These are phyloP conservation scores for Cryptosporidium sp. DNA, from an alignment of 169 alveolate species.

Conservation along the genomic window DNA sequence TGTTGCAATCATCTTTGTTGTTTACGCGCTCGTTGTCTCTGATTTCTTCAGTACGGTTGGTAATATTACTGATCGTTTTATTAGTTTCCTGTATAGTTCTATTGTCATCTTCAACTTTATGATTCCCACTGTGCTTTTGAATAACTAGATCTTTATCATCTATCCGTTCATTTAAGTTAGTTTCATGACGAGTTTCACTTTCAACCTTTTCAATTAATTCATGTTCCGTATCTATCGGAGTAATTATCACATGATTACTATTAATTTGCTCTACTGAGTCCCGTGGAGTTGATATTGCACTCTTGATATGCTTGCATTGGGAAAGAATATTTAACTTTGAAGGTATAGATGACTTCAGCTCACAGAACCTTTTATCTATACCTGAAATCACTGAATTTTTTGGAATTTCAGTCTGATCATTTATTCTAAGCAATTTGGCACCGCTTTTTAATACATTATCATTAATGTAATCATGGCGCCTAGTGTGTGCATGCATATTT, in stretches of 20 bases:
- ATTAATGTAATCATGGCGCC: slow-evolving; percentile 24
- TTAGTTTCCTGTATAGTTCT: not conserved
- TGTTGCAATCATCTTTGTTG: not conserved
- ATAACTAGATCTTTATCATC: not conserved
- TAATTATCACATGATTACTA: not conserved
- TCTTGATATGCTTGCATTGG: slow-evolving; percentile 15
- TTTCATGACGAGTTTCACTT: not conserved
- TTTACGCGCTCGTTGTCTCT: not conserved
- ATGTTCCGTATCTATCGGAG: slow-evolving; percentile 40
- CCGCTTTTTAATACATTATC: not conserved
- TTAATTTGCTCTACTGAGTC: not conserved
- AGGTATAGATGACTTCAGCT: not conserved
- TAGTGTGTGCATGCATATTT: slow-evolving; percentile 12
- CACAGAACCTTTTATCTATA: not conserved
- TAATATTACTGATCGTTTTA: not conserved
- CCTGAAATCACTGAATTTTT: not conserved
- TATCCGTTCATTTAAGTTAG: not conserved
- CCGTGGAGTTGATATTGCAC: slow-evolving; percentile 15
- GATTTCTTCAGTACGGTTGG: not conserved
- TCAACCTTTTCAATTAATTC: slow-evolving; percentile 23
- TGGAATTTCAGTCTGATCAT: not conserved
- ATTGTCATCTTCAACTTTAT: not conserved
- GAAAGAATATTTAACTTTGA: slow-evolving; percentile 24
- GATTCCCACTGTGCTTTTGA: not conserved
- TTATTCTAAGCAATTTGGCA: slow-evolving; percentile 8